Base-by-base conservation (phyloP, 2,329 filamentous ascomycete genomes). In the Penicillium rolfsii region DNA sequence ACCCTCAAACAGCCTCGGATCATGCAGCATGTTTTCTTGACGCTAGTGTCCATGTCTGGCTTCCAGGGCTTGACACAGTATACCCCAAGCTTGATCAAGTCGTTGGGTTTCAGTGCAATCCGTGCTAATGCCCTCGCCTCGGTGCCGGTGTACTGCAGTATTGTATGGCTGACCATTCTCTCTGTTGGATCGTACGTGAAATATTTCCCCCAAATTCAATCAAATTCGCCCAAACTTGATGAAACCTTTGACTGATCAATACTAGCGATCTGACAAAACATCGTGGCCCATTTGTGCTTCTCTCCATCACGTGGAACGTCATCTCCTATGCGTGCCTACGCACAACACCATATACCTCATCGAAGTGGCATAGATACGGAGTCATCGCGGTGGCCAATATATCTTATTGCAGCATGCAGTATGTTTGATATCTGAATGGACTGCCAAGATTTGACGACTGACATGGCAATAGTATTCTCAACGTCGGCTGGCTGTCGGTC, bases 401-500 rank as follows among this genome's bases (percentile, higher is more conserved):
- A 3, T 68, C 71, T 1, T 73, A 75, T 56, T 72, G 69, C 30
- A 76, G 73, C 50, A 73, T 79, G 55, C 77, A 80, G 71, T 76
- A 70, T 55, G 71, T 70, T 5, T 3, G 4, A 2, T 19, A 6
- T 8, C n/a, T 19, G 16, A 38, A 24, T 11, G 16, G 16, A 36
- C 28, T 14, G 8, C 6, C 11, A n/a, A 2, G 19, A 38, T 50
- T n/a, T 2, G 19, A 14, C 24, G 1, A 22, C 63, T 69, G 43
- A 65, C 58, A 59, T 24, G 7, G 43, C 22, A 3, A 35, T 58
- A 68, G 72, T 24, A 67, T 74, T 16, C 77, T 87, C 24, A 87
- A 87, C 67, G 85, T 87, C 53, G 81, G 84, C 1, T 87, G 85
- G 84, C 78, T 87, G 70, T 86, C 84, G 0, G 74, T 87, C 0